Percentiles rank a stretch among this genome's conserved stretches.
phyloP scores from a whole-genome alignment of 306 rosid species.

The Pachyrhizus erosus region DNA sequence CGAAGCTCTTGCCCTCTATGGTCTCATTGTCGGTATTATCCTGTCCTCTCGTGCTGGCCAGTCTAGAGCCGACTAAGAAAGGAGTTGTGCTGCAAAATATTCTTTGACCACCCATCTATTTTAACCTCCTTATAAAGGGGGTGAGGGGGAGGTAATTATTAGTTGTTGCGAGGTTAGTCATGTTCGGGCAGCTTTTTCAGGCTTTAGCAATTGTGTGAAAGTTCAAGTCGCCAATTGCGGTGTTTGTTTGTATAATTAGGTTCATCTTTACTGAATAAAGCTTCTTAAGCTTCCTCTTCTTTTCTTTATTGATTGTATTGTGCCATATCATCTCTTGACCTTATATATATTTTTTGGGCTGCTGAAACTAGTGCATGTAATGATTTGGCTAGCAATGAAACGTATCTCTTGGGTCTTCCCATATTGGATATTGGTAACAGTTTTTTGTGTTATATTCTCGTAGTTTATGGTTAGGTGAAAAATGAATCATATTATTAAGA shows the following conservation, averaged over 20 bases:
- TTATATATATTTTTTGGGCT: neutral
- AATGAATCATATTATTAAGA: neutral
- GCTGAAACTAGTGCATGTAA: conserved; percentile 10
- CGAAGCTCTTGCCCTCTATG: conserved; percentile 25
- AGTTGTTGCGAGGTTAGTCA: neutral
- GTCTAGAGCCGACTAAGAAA: conserved; percentile 19
- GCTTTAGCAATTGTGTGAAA: conserved; percentile 16
- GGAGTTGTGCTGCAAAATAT: conserved; percentile 5
- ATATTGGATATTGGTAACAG: neutral
- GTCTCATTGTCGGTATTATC: conserved; percentile 23
- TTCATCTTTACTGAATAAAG: conserved; percentile 5
- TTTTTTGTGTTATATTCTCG: neutral
- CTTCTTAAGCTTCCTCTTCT: conserved; percentile 14
- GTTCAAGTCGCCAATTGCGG: conserved; percentile 7
- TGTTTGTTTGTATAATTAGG: conserved; percentile 24
- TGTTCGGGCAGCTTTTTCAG: conserved; percentile 20
- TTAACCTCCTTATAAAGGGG: neutral
- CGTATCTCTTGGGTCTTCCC: neutral
- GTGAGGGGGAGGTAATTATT: conserved; percentile 15
- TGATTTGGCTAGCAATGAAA: conserved; percentile 8
- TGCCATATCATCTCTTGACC: conserved; percentile 26
- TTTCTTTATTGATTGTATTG: neutral
- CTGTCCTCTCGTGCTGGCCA: conserved; percentile 33
- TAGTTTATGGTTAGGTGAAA: neutral
- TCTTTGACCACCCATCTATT: conserved; percentile 17